Base-by-base conservation (phyloP, 2,329 filamentous ascomycete species). In the Alternaria conjuncta region DNA sequence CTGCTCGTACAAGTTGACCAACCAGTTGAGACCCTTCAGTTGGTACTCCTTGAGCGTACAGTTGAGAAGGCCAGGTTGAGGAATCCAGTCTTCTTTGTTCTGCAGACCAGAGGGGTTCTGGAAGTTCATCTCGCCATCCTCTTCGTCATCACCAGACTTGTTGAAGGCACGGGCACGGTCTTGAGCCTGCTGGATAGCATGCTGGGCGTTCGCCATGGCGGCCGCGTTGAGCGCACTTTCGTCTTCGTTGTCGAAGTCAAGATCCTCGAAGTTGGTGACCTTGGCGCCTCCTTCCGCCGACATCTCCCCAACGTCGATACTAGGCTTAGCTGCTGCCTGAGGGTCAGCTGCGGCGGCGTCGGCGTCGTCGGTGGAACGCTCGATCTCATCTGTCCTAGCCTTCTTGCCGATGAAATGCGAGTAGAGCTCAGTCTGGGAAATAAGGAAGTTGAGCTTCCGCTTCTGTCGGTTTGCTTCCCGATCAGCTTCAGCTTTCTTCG, bases 321-420 rank as follows among this genome's bases (percentile, higher is more conserved):
- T 76, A 8, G 82, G 83, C 55, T 86, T 84, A 15, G 60, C 54
- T 23, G 67, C 51, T 55, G 65, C 65, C n/a, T 66, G 56, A 7
- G 74, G 66, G 30, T 86, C 86, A 36, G 66, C 71, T 0, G 83
- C 82, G 20, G 87, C 64, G 5, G 75, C 70, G 57, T 77, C 75
- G 54, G 91, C 89, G 75, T 94, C 93, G 74, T 96, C 93, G 21
- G 93, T 96, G 53, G 92, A 95, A 63, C 91, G 87, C 82, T 99
- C 94, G 51, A 97, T 93, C 77, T 98, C 94, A 71, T 96, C 92
- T 2, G 95, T 98, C 84, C 97, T 97, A 82, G 98, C 97, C 85
- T 99, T 99, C 84, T 97, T 97, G 79, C 96, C 95, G 74, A 99
- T 97, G 81, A 99, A 99, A 85, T 99, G 96, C 45, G 95, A 98